Evolutionary conservation across 306 rosid genomes (phyloP).

Genomic region (Boehmeria nivea): DNA sequence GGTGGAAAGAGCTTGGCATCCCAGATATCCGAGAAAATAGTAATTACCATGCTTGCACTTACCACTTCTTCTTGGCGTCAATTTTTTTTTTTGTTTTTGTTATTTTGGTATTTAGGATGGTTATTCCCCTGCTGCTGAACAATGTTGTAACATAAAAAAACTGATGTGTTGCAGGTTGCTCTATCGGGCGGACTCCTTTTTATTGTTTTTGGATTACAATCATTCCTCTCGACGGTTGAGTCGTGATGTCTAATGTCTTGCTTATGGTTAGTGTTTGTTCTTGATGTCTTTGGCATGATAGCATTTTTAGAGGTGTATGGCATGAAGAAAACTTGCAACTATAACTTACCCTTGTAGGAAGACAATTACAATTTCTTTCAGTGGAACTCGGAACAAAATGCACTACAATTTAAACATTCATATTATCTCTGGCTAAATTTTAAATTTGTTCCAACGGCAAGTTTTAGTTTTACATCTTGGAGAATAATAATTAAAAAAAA

Average conservation of each 20-base stretch:
- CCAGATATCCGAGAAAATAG: slow-evolving; percentile 84
- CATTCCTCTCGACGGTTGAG: slow-evolving; percentile 62
- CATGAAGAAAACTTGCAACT: too few relatives aligned
- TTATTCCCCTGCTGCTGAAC: neutral
- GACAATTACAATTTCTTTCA: too few relatives aligned
- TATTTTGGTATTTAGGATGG: neutral
- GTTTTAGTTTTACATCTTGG: too few relatives aligned
- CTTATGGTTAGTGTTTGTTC: slow-evolving; percentile 41
- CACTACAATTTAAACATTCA: too few relatives aligned
- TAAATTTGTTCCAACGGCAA: too few relatives aligned
- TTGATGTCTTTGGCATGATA: neutral
- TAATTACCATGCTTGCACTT: slow-evolving; percentile 24
- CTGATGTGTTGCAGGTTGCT: slow-evolving; percentile 55
- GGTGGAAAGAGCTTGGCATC: slow-evolving; percentile 97
- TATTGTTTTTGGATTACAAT: slow-evolving; percentile 81
- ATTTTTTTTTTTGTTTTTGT: neutral
- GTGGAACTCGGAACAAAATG: too few relatives aligned
- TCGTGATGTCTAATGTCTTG: slow-evolving; percentile 28
- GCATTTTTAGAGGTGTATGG: neutral
- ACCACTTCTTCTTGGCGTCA: neutral
- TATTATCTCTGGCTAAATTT: too few relatives aligned
- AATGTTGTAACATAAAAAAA: neutral
- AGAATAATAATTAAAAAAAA: too few relatives aligned
- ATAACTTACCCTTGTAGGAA: too few relatives aligned
- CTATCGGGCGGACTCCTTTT: slow-evolving; percentile 82